phyloP scores from a whole-genome alignment of 495 filamentous ascomycete species.

The Hyaloscypha finlandica region DNA sequence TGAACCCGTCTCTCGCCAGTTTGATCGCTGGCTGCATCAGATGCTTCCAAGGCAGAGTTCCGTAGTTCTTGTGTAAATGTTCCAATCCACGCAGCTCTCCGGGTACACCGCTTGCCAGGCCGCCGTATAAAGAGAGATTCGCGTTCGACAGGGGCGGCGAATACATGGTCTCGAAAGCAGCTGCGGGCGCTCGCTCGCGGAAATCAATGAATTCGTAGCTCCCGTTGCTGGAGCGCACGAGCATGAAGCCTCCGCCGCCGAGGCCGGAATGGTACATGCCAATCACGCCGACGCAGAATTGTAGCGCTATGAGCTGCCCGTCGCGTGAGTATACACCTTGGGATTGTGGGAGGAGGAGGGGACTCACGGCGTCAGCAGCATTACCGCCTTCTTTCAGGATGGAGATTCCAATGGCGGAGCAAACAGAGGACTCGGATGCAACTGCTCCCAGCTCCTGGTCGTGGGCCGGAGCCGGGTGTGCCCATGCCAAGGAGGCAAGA shows the following conservation, averaged over 20 bases:
- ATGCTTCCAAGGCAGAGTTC: constrained; percentile 64
- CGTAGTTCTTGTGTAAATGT: constrained; percentile 74
- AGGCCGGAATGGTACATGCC: constrained; percentile 87
- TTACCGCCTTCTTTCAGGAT: constrained; percentile 59
- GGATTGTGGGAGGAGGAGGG: not conserved
- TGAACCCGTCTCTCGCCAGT: constrained; percentile 74
- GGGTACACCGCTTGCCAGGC: constrained; percentile 77
- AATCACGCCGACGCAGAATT: constrained; percentile 74
- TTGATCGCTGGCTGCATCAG: constrained; percentile 70
- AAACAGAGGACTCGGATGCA: constrained; percentile 73
- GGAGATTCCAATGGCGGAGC: constrained; percentile 76
- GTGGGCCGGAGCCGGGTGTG: constrained; percentile 2
- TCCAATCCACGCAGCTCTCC: constrained; percentile 81
- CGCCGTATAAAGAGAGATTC: constrained; percentile 49
- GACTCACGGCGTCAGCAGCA: constrained; percentile 33
- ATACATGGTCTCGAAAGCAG: constrained; percentile 80
- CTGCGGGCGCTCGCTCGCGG: constrained; percentile 79
- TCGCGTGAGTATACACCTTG: not conserved
- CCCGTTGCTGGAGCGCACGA: constrained; percentile 65
- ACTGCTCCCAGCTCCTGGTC: constrained; percentile 59
- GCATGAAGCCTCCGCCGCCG: constrained; percentile 84
- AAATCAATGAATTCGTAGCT: constrained; percentile 81
- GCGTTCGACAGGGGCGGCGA: constrained; percentile 47
- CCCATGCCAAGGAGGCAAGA: not conserved
- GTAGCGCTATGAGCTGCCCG: constrained; percentile 58